A percentile compares a stretch with the other conserved stretches of the same genome.
phyloP scores from a whole-genome alignment of 352 stramenopile species.

The Plasmopara muralis region DNA sequence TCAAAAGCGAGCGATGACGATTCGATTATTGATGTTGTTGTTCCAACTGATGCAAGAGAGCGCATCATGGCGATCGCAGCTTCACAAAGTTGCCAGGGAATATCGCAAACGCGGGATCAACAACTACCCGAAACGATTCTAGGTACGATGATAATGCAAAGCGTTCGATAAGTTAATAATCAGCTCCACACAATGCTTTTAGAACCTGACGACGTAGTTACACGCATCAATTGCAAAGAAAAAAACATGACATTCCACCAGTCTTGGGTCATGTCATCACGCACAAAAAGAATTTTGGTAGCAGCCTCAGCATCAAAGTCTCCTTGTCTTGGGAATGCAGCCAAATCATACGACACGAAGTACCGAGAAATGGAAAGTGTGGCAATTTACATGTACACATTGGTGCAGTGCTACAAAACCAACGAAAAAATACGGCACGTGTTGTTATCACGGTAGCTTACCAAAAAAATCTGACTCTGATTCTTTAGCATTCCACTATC shows the following conservation, averaged over 20 bases:
- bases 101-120: slow-evolving; percentile 4
- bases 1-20: slow-evolving; percentile 11
- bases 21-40: slow-evolving; percentile 7
- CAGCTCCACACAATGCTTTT: neutral
- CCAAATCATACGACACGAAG: slow-evolving; percentile 12
- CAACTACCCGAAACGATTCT: slow-evolving; percentile 8
- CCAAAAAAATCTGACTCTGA: neutral
- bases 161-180: neutral
- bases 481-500: neutral
- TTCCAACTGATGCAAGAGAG: slow-evolving; percentile 28
- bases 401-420: slow-evolving; percentile 49
- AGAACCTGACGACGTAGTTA: too few species aligned
- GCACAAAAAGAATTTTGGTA: slow-evolving; percentile 30
- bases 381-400: slow-evolving; percentile 39
- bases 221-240: neutral
- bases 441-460: neutral
- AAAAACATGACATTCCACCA: slow-evolving; percentile 17
- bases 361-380: slow-evolving; percentile 29
- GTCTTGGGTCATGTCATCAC: slow-evolving; percentile 33
- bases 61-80: slow-evolving; percentile 20
- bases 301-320: slow-evolving; percentile 14
- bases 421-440: slow-evolving; percentile 30
- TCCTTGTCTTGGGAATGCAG: slow-evolving; percentile 1
- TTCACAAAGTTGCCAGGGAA: slow-evolving; percentile 12
- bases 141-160: slow-evolving; percentile 1